These are phyloP conservation scores for Sporothrix variecibatus DNA, from an alignment of 2,329 filamentous ascomycete genomes.

Conservation along the genomic window DNA sequence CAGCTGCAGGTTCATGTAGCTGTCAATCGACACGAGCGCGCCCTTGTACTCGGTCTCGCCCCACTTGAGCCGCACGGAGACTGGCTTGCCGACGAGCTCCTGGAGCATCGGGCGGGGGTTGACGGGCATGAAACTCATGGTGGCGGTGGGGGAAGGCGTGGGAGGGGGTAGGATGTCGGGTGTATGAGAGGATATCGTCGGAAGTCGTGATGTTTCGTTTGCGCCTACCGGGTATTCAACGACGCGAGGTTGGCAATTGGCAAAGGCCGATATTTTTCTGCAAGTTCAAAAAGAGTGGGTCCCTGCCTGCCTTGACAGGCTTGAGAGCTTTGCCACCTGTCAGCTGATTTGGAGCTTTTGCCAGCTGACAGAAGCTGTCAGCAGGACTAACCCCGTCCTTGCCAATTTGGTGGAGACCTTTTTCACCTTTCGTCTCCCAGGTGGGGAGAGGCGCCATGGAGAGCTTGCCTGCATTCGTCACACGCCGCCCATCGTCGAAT, in stretches of 20 bases:
- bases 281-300: conserved; percentile 15
- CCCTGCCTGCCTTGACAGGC: not conserved
- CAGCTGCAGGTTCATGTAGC: conserved; percentile 98
- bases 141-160: conserved; percentile 9
- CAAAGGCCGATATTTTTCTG: conserved; percentile 14
- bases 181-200: not conserved
- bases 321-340: not conserved
- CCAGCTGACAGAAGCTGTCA: conserved; percentile 6
- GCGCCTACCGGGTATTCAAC: not conserved
- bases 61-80: conserved; percentile 95
- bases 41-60: conserved; percentile 97
- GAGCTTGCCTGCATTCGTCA: not conserved
- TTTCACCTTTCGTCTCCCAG: not conserved
- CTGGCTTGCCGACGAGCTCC: conserved; percentile 85
- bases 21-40: conserved; percentile 82
- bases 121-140: conserved; percentile 72
- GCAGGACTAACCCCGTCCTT: not conserved
- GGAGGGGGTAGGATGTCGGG: too few species aligned
- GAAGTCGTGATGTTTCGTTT: not conserved
- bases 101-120: conserved; percentile 98
- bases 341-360: not conserved
- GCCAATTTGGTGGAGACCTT: not conserved
- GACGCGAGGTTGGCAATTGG: conserved; percentile 23
- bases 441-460: conserved; percentile 10
- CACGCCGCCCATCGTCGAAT: not conserved